Evolutionary conservation across 306 rosid species (phyloP), one percentile per base, ranked within the genome.

Genomic region (Trifolium subterraneum): DNA sequence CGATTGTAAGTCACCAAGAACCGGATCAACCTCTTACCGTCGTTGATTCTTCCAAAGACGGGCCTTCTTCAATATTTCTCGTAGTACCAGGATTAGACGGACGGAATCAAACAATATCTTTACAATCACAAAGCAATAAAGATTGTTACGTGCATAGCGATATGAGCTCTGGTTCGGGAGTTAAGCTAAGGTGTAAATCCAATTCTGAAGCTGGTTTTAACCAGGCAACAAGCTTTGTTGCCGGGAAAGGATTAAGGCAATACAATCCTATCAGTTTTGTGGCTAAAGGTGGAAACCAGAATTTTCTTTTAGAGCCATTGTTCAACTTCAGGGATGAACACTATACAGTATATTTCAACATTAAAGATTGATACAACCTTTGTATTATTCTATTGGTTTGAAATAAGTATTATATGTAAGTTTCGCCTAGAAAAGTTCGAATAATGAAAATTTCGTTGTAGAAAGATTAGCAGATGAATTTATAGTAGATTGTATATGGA

Each of bases 231-330:
- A 95, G 96, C 85, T 95, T 95, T 83, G 66, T 44, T 60, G 48
- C 75, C 18, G 9, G 35, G 54, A 4, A 70, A 12, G 98, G 96
- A 74, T 36, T 86, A 4, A 86, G 76, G 10, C 78, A 85, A 82
- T 90, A 90, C 71, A 77, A 87, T 78, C 90, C 99, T 11, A 72
- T 92, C 41, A 88, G 98, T 84, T 92, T 92, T 52, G 88, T 86
- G 55, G 93, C 92, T 7, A 85, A 82, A 74, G 99, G 98, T 29
- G 66, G 29, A 61, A 71, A 64, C 10, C 87, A 89, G 80, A 79
- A 82, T 62, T 90, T 86, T 75, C 88, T 92, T 80, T 69, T 95
- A 70, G 86, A 83, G 54, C 99, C 99, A 60, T 78, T 95, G 73
- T 59, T 81, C 68, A 85, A 81, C 81, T 86, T 88, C 68, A 80